These are phyloP conservation scores for Musa troglodytarum DNA, from an alignment of 176 grass and related monocot species.

Conservation along the genomic window DNA sequence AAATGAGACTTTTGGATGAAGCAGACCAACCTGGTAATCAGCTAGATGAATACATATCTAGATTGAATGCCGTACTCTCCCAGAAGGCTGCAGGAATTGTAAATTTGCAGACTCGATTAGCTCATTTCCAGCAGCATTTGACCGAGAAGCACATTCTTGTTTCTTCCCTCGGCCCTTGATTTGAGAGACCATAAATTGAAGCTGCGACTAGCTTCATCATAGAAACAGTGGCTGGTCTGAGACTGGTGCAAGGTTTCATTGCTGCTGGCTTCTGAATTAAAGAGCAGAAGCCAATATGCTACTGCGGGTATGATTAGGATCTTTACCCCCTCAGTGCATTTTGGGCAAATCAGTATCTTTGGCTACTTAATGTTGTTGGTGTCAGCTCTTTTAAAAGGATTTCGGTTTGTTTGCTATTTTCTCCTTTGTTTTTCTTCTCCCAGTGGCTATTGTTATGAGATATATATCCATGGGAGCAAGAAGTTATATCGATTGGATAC, in stretches of 20 bases:
- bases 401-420: background rate
- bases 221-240: background rate
- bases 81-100: constrained; percentile 78
- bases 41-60: constrained; percentile 63
- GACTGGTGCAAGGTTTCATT: no score
- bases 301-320: background rate
- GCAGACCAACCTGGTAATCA: constrained; percentile 79
- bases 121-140: constrained; percentile 73
- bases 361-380: background rate
- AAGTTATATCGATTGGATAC: no score
- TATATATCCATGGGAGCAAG: no score
- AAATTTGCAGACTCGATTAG: constrained; percentile 54
- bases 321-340: background rate
- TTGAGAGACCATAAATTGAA: background rate
- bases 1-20: constrained; percentile 74
- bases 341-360: constrained; percentile 12
- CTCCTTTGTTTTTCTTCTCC: background rate
- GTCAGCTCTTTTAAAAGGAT: background rate
- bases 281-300: background rate
- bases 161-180: constrained; percentile 47
- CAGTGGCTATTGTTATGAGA: background rate
- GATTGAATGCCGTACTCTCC: constrained; percentile 64
- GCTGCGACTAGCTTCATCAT: background rate
- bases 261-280: background rate
- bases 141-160: constrained; percentile 63